Percentiles rank a stretch among this genome's conserved stretches.
Evolutionary conservation across 1,284 basidiomycete genomes (phyloP).

Genomic region (Boletus mariae): DNA sequence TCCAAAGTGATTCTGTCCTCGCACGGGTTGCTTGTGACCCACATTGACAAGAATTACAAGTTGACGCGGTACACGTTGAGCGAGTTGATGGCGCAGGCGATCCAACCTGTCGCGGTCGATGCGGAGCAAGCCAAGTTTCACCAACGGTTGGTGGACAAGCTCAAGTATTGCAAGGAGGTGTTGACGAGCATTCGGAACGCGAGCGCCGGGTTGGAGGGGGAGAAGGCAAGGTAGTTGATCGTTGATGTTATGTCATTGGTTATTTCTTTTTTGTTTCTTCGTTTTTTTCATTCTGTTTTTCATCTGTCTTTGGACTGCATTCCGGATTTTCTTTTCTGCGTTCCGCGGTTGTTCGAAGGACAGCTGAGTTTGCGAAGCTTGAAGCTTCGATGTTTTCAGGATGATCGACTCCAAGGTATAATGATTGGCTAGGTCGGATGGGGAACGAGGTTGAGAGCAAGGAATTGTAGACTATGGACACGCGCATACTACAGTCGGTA

Average conservation of each 20-base stretch:
- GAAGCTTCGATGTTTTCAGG: neutral
- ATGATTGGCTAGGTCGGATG: too few species aligned
- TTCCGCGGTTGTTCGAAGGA: neutral
- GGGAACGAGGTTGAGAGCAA: too few species aligned
- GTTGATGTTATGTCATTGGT: too few species aligned
- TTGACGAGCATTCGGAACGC: constrained; percentile 58
- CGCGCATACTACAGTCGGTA: too few species aligned
- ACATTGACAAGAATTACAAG: constrained; percentile 87
- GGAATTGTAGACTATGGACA: too few species aligned
- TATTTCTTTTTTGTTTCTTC: neutral
- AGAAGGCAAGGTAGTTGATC: neutral
- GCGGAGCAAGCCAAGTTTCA: constrained; percentile 57
- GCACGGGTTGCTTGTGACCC: constrained; percentile 74
- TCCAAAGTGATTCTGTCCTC: constrained; percentile 89
- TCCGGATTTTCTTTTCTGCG: neutral
- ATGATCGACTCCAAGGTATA: neutral
- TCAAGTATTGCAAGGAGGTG: constrained; percentile 81
- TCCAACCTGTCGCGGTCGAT: constrained; percentile 42
- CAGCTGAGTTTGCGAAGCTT: neutral
- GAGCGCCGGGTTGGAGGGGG: constrained; percentile 21
- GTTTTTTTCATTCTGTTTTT: neutral
- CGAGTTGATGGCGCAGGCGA: constrained; percentile 64
- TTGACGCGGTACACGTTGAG: constrained; percentile 74
- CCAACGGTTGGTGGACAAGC: constrained; percentile 66
- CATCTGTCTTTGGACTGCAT: neutral